Conservation (phyloP, 2,329 filamentous ascomycete genomes). For the Nemania serpens region DNA sequence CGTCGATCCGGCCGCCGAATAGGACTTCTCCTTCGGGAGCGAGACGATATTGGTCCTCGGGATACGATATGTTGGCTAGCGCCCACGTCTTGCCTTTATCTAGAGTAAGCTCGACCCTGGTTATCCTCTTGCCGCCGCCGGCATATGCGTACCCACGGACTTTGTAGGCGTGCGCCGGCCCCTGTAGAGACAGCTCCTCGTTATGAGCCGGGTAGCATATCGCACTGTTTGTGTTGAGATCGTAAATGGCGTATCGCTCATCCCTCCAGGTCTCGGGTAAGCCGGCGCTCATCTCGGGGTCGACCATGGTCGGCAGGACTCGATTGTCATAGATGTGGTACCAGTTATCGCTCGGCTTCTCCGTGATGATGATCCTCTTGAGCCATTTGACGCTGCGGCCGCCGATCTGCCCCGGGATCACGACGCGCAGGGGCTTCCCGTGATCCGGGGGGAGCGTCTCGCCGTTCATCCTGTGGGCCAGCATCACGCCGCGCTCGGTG, state of each 20-base stretch:
- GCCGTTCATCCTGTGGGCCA: constrained; percentile 91
- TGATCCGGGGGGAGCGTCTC: constrained; percentile 81
- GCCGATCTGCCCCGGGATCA: constrained; percentile 90
- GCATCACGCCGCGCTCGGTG: constrained; percentile 79
- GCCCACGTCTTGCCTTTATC: constrained; percentile 83
- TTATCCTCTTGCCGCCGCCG: constrained; percentile 83
- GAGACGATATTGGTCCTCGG: constrained; percentile 80
- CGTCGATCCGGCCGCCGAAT: constrained; percentile 77
- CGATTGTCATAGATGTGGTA: constrained; percentile 95
- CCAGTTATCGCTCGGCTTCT: constrained; percentile 85
- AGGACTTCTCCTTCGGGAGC: constrained; percentile 64
- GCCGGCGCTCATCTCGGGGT: constrained; percentile 77
- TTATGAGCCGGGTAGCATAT: constrained; percentile 80
- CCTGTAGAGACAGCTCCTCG: constrained; percentile 62
- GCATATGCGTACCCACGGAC: constrained; percentile 85
- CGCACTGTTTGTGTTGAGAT: constrained; percentile 85
- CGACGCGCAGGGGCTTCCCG: constrained; percentile 78
- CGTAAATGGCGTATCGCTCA: constrained; percentile 90
- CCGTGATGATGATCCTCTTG: constrained; percentile 77
- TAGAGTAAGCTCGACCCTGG: constrained; percentile 79
- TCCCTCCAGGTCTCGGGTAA: constrained; percentile 82
- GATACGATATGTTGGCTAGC: constrained; percentile 77
- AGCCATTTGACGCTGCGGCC: constrained; percentile 94
- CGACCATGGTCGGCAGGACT: constrained; percentile 84
- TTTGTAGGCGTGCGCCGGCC: constrained; percentile 60